Conservation (phyloP, 495 filamentous ascomycete species). For the Aspergillus coremiiformis region DNA sequence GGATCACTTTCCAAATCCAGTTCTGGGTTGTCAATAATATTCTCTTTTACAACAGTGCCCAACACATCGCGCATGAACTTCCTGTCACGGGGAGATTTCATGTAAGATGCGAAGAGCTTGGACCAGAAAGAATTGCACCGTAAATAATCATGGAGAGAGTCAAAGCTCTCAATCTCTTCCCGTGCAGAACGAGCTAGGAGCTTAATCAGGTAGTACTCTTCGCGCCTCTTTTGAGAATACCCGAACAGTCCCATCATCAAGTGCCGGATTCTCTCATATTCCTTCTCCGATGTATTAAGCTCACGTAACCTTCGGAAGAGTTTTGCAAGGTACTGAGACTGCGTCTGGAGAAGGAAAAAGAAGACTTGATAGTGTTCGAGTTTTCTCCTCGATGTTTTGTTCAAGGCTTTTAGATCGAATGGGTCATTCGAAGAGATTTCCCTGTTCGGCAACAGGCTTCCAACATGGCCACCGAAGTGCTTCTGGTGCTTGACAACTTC, state of each 20-base stretch:
- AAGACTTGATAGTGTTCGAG: conserved; percentile 95
- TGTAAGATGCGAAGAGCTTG: conserved; percentile 78
- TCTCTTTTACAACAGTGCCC: conserved; percentile 73
- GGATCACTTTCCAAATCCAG: conserved; percentile 95
- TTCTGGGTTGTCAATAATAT: conserved; percentile 83
- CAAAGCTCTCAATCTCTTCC: conserved; percentile 75
- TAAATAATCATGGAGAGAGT: conserved; percentile 72
- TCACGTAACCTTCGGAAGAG: conserved; percentile 81
- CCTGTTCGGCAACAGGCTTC: conserved; percentile 75
- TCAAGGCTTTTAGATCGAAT: conserved; percentile 93
- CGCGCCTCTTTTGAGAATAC: conserved; percentile 90
- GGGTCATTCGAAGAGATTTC: conserved; percentile 85
- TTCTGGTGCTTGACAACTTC: conserved; percentile 96
- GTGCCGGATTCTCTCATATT: conserved; percentile 83
- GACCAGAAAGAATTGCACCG: conserved; percentile 90
- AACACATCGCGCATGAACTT: conserved; percentile 85
- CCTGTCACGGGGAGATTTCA: conserved; percentile 83
- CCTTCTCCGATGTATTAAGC: conserved; percentile 80
- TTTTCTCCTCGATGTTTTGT: conserved; percentile 91
- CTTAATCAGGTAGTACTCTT: conserved; percentile 95
- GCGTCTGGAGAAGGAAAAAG: conserved; percentile 96
- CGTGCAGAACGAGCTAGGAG: conserved; percentile 73
- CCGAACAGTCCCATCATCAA: conserved; percentile 96
- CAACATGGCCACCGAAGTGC: conserved; percentile 89
- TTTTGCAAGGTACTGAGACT: conserved; percentile 85